phyloP scores from a whole-genome alignment of 2,329 filamentous ascomycete genomes.

The Fonsecaea pedrosoi region DNA sequence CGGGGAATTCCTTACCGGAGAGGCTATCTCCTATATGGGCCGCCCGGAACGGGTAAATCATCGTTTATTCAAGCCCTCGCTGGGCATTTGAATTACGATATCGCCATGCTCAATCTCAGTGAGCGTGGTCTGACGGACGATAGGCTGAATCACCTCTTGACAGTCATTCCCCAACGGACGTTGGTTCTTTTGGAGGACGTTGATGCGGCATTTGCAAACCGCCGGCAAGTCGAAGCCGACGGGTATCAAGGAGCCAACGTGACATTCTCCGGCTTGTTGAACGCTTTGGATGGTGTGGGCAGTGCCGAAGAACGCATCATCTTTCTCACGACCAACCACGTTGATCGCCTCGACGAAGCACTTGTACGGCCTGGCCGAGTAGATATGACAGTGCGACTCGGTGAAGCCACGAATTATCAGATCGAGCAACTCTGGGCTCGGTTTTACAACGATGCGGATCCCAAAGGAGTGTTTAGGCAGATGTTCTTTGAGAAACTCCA shows the following conservation, averaged over 20 bases:
- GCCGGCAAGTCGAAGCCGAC: constrained; percentile 76
- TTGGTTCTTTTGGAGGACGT: constrained; percentile 87
- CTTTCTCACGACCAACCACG: constrained; percentile 93
- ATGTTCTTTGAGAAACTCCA: constrained; percentile 75
- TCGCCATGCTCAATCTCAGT: constrained; percentile 89
- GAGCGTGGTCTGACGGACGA: constrained; percentile 90
- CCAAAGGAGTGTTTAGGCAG: constrained; percentile 65
- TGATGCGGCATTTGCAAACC: constrained; percentile 86
- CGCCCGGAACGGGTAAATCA: constrained; percentile 90
- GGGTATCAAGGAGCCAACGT: constrained; percentile 88
- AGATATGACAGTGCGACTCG: constrained; percentile 89
- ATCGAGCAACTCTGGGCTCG: constrained; percentile 89
- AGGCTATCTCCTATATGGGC: constrained; percentile 87
- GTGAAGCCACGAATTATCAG: constrained; percentile 84
- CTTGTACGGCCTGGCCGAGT: constrained; percentile 89
- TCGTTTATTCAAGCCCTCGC: constrained; percentile 96
- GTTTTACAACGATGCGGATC: constrained; percentile 86
- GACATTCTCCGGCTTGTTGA: constrained; percentile 90
- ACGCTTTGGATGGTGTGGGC: constrained; percentile 87
- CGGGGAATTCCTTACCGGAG: constrained; percentile 92
- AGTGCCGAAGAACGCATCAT: constrained; percentile 93
- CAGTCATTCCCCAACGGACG: constrained; percentile 81
- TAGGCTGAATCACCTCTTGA: constrained; percentile 82
- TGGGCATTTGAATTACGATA: constrained; percentile 88
- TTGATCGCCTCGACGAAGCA: constrained; percentile 82